These are phyloP conservation scores for Sphagnum tenellum DNA, from an alignment of 225 moss, liverwort and hornwort genomes.

Conservation along the genomic window DNA sequence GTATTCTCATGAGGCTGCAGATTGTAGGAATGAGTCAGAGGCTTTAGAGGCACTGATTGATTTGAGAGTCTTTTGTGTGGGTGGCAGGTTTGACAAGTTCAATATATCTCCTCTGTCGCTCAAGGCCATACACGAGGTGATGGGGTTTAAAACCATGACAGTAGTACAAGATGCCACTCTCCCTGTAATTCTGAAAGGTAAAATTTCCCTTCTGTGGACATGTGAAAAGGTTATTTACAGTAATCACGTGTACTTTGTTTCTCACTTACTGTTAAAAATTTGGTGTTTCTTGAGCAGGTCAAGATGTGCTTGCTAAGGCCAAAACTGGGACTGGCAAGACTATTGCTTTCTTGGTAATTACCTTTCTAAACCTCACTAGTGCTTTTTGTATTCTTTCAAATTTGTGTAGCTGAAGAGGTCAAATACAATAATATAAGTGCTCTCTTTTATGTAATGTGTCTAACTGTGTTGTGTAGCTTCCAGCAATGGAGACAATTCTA, in stretches of 20 bases:
- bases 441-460: background rate
- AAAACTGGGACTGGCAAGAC: constrained; percentile 99
- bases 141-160: constrained; percentile 93
- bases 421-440: background rate
- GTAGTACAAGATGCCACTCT: constrained; percentile 83
- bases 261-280: background rate
- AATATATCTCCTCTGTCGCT: constrained; percentile 67
- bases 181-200: constrained; percentile 77
- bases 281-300: constrained; percentile 30
- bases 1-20: background rate
- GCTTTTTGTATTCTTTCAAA: no score
- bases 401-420: no score
- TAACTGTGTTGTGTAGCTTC: constrained; percentile 42
- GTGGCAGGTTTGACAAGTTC: constrained; percentile 67
- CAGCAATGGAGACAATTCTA: constrained; percentile 80
- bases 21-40: no score
- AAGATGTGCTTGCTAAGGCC: constrained; percentile 90
- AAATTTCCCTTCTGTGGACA: background rate
- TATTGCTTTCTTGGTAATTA: constrained; percentile 81
- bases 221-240: no score
- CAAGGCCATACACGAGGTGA: constrained; percentile 78
- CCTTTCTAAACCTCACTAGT: no score
- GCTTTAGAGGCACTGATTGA: background rate
- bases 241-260: background rate
- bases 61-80: background rate